phyloP scores from a whole-genome alignment of 177 flowering plant species.

The Tripterygium wilfordii region DNA sequence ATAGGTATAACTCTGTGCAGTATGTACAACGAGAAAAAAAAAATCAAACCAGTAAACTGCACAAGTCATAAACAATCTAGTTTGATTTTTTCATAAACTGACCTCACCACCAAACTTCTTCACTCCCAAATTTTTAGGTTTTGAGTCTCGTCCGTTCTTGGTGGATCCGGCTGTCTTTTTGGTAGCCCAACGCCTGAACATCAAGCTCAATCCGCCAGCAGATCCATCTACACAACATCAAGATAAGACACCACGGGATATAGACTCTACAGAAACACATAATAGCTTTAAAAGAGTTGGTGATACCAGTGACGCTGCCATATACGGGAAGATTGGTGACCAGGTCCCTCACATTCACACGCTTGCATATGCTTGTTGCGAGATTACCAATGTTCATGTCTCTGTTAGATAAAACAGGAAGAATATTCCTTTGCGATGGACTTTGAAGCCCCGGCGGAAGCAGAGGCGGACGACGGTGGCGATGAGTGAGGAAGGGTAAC shows the following conservation, averaged over 20 bases:
- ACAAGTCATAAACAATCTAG: too few relatives aligned
- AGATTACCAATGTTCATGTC: slow-evolving; percentile 36
- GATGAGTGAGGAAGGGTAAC: too few relatives aligned
- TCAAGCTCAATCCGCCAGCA: slow-evolving; percentile 59
- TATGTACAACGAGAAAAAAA: too few relatives aligned
- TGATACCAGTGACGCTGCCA: slow-evolving; percentile 34
- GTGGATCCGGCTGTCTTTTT: slow-evolving; percentile 92
- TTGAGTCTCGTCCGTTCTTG: slow-evolving; percentile 92
- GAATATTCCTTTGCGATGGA: too few relatives aligned
- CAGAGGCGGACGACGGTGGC: too few relatives aligned
- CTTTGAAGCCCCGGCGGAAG: too few relatives aligned
- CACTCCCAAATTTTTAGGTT: slow-evolving; percentile 87
- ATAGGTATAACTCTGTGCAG: too few relatives aligned
- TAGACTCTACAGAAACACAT: background rate
- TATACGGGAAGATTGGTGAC: slow-evolving; percentile 49
- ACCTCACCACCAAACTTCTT: slow-evolving; percentile 99
- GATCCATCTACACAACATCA: slow-evolving; percentile 38
- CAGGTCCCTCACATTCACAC: slow-evolving; percentile 50
- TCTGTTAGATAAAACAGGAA: slow-evolving; percentile 17
- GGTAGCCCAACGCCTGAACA: slow-evolving; percentile 88
- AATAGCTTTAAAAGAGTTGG: background rate
- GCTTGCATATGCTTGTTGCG: slow-evolving; percentile 37
- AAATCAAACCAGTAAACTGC: too few relatives aligned
- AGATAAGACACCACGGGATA: background rate
- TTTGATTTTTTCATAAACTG: too few relatives aligned